These are phyloP conservation scores for Circinella minor DNA, from an alignment of 371 early-diverging fungal species.

Conservation along the genomic window DNA sequence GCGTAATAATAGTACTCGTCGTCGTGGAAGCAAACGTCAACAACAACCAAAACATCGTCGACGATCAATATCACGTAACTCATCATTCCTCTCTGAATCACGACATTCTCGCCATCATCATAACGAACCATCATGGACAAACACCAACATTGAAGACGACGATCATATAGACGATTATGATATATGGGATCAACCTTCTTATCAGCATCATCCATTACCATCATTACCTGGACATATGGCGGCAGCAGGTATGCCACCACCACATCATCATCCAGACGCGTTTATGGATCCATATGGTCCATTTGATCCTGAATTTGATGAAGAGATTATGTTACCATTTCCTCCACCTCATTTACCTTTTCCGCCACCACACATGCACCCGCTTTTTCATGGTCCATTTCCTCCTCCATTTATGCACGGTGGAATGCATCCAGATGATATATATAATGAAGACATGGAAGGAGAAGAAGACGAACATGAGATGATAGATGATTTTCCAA, in stretches of 20 bases:
- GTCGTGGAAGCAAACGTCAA: background rate
- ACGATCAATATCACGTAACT: background rate
- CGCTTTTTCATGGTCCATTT: too few relatives aligned
- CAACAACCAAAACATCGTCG: background rate
- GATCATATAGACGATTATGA: background rate
- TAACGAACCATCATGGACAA: background rate
- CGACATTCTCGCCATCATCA: background rate
- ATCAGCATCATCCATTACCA: background rate
- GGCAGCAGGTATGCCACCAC: background rate
- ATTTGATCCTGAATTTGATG: background rate
- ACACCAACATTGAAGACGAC: background rate
- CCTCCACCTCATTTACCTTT: conserved; percentile 4
- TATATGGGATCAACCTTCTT: background rate
- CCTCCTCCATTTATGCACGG: background rate
- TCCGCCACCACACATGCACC: background rate
- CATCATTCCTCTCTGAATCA: background rate
- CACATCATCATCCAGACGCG: conserved; percentile 2
- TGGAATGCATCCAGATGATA: background rate
- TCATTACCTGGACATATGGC: background rate
- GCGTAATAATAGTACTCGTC: background rate
- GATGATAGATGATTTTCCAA: background rate
- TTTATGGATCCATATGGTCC: conserved; percentile 3
- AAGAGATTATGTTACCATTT: conserved; percentile 6
- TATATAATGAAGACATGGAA: background rate
- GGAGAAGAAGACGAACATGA: background rate